Percentiles rank a stretch among this genome's conserved stretches.
phyloP scores from a whole-genome alignment of 2,329 filamentous ascomycete species.

The Lomentospora prolificans region DNA sequence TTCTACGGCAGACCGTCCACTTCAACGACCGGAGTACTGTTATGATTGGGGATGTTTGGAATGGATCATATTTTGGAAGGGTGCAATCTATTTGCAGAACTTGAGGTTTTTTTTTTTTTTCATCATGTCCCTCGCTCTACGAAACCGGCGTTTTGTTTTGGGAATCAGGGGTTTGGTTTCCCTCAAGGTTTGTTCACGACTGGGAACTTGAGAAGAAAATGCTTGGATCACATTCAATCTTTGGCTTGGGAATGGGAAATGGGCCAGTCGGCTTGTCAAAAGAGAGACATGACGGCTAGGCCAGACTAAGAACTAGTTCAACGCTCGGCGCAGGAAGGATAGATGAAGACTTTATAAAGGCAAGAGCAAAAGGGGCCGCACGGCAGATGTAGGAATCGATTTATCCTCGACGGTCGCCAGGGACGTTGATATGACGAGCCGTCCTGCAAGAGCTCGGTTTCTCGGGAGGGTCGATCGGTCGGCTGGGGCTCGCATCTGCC shows the following conservation, averaged over 20 bases:
- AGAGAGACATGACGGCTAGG: neutral
- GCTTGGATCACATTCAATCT: neutral
- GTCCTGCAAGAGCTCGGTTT: too few species aligned
- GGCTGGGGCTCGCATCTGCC: too few species aligned
- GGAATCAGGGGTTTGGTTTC: neutral
- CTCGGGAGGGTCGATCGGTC: too few species aligned
- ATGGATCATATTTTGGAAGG: too few species aligned
- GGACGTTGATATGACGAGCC: too few species aligned
- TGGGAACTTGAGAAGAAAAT: neutral
- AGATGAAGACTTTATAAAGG: neutral
- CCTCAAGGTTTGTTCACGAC: neutral
- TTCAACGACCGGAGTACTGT: too few species aligned
- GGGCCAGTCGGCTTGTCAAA: neutral
- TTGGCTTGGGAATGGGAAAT: neutral
- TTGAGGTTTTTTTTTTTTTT: too few species aligned
- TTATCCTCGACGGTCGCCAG: too few species aligned
- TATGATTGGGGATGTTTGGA: too few species aligned
- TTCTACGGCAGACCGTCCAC: neutral
- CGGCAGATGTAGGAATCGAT: too few species aligned
- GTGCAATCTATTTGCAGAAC: too few species aligned
- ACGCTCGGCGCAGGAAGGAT: neutral
- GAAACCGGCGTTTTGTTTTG: neutral
- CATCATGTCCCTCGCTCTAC: too few species aligned
- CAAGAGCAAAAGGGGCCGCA: neutral
- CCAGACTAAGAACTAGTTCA: neutral